Percentiles rank a stretch among this genome's conserved stretches.
Conservation (phyloP, 2,329 filamentous ascomycete genomes). For the Colletotrichum lentis region DNA sequence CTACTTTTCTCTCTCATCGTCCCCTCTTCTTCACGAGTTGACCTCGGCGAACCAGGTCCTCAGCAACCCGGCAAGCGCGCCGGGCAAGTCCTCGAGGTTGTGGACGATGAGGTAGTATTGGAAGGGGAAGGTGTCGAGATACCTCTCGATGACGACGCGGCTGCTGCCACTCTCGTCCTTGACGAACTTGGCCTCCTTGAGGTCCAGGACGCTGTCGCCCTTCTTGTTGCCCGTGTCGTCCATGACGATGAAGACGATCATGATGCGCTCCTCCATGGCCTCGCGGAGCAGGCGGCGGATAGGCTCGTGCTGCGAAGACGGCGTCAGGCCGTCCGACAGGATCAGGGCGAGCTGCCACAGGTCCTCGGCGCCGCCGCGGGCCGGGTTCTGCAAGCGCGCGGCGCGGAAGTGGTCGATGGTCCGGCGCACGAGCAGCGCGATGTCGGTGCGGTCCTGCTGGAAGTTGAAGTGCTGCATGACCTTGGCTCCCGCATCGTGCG, state of each 20-base stretch:
- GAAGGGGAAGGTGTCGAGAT: conserved; percentile 96
- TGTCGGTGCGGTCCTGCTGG: conserved; percentile 84
- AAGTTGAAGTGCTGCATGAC: conserved; percentile 88
- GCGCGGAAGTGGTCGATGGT: conserved; percentile 84
- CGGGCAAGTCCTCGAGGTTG: conserved; percentile 88
- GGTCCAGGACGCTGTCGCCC: conserved; percentile 79
- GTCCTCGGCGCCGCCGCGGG: conserved; percentile 65
- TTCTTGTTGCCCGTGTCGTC: conserved; percentile 65
- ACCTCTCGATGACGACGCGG: conserved; percentile 83
- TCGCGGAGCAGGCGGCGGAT: conserved; percentile 85
- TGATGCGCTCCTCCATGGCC: conserved; percentile 91
- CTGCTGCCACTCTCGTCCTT: conserved; percentile 68
- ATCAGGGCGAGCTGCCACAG: conserved; percentile 96
- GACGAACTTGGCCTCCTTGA: conserved; percentile 86
- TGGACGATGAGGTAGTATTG: conserved; percentile 95
- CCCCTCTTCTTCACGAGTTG: conserved; percentile 49
- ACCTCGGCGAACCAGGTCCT: conserved; percentile 94
- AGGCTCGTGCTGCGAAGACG: conserved; percentile 78
- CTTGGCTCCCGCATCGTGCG: conserved; percentile 78
- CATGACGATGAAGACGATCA: conserved; percentile 98
- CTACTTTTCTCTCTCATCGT: not conserved
- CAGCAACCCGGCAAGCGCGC: conserved; percentile 84
- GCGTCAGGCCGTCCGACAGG: conserved; percentile 92
- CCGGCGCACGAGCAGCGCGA: conserved; percentile 77
- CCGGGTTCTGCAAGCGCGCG: conserved; percentile 69